Base-by-base conservation (phyloP, 1,284 basidiomycete genomes). In the Fistulina hepatica region DNA sequence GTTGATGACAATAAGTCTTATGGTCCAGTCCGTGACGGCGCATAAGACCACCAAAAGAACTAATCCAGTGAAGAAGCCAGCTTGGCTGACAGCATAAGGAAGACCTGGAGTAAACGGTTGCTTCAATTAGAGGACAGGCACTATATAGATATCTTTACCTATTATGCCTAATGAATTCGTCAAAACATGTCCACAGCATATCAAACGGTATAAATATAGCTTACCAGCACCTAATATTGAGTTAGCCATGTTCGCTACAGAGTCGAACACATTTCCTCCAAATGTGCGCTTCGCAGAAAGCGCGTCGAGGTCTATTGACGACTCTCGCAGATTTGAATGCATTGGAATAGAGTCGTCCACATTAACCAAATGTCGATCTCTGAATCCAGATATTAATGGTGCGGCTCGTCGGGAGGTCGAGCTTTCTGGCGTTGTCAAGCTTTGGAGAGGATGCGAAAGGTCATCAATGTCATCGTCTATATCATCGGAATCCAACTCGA, bases 11-110 rank as follows among this genome's bases (percentile, higher is more conserved):
- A 97, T 94, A 22, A 99, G 73, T 10, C 93, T 81, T 44, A 99
- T 97, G 3, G 95, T 98, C 94, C 94, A 98, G 60, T 97, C 93
- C 9, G 94, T 97, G 26, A 95, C 73, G 17, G 63, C 71, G 31
- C 88, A 92, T 10, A 98, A 67, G 6, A 79, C 59, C 16, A 93
- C 64, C 11, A 99, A 71, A 2, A 99, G 71, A 7, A 81, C 37
- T 10, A 97, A 60, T 5, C 95, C 95, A 1, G 76, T 78, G 43
- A 97, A 71, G 61, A 97, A 93, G 2, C 93, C 93, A 17, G 93
- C 90, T 65, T 94, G 85, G 48, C 80, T 78, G 42, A 97, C 64
- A 23, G 93, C 91, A 56, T 97, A 97, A 1, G 93, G 93, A 16
- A 97, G 64, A 39, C 79, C 90, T 91, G 43, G 21, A 31, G 26